Conservation (phyloP, 169 alveolate genomes). For the Sarcocystis neurona region DNA sequence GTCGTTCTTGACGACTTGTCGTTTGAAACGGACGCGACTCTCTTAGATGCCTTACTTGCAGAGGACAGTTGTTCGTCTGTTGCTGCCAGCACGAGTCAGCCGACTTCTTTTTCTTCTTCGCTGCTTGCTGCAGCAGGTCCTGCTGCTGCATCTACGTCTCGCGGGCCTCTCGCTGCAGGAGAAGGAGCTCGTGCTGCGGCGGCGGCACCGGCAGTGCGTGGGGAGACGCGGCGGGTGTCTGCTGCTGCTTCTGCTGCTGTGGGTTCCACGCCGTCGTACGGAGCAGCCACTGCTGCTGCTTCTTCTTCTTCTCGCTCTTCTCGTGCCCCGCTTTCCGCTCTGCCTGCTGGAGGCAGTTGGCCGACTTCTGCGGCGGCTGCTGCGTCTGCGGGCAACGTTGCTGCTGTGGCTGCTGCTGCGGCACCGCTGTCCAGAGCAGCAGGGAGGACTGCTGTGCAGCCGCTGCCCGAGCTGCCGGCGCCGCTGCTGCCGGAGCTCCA, state of each 20-base stretch:
- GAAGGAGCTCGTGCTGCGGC: not conserved
- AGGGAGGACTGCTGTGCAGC: not conserved
- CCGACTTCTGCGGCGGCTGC: not conserved
- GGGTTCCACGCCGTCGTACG: too few relatives aligned
- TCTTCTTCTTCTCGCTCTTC: too few relatives aligned
- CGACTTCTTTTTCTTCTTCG: not conserved
- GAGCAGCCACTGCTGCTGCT: too few relatives aligned
- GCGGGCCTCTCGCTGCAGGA: not conserved
- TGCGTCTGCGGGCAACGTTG: not conserved
- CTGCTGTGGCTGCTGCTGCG: not conserved
- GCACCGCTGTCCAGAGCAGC: not conserved
- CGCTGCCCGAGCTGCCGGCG: not conserved
- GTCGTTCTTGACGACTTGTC: not conserved
- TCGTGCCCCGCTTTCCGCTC: too few relatives aligned
- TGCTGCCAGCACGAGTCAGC: not conserved
- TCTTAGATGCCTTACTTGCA: constrained; percentile 7
- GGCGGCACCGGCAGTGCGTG: not conserved
- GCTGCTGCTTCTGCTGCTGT: not conserved
- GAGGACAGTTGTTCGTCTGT: not conserved
- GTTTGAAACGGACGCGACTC: constrained; percentile 26
- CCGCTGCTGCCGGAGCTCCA: constrained; percentile 12
- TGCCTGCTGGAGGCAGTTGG: too few relatives aligned
- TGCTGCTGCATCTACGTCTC: not conserved
- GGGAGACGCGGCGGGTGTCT: not conserved
- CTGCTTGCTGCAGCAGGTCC: not conserved